Conservation (phyloP, 768 basidiomycete species). For the Lenzites betulinus region DNA sequence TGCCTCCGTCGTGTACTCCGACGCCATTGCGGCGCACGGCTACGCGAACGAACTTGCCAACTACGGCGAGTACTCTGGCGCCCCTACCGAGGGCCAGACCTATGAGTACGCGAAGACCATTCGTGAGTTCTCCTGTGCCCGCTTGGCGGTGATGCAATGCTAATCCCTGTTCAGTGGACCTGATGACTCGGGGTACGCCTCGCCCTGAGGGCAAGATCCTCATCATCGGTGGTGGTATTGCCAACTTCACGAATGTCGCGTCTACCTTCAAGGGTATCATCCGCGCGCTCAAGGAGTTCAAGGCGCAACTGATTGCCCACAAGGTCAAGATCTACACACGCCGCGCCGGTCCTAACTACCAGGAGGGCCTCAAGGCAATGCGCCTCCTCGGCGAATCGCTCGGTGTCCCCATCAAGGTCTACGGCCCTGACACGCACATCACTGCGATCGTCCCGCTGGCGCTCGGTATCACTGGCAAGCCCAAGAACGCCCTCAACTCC, state of each 20-base stretch:
- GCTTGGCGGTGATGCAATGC: background rate
- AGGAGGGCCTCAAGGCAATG: slow-evolving; percentile 99
- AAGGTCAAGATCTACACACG: slow-evolving; percentile 95
- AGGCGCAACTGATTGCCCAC: slow-evolving; percentile 78
- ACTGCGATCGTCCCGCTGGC: slow-evolving; percentile 98
- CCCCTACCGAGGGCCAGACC: slow-evolving; percentile 96
- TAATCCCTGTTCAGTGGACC: slow-evolving; percentile 59
- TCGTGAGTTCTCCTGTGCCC: slow-evolving; percentile 47
- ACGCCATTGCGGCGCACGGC: slow-evolving; percentile 88
- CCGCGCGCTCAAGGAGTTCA: slow-evolving; percentile 92
- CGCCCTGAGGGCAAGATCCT: slow-evolving; percentile 92
- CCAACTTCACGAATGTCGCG: slow-evolving; percentile 99
- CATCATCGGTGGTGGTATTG: slow-evolving; percentile 99
- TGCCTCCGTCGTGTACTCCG: slow-evolving; percentile 68
- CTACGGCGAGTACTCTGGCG: slow-evolving; percentile 99
- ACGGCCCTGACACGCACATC: slow-evolving; percentile 98
- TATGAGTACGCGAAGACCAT: slow-evolving; percentile 99
- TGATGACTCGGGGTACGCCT: slow-evolving; percentile 89
- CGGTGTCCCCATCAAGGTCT: slow-evolving; percentile 95
- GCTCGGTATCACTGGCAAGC: slow-evolving; percentile 76
- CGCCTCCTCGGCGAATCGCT: slow-evolving; percentile 94
- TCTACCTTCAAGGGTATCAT: slow-evolving; percentile 99
- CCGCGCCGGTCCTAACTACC: slow-evolving; percentile 99
- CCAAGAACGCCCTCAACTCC: slow-evolving; percentile 37
- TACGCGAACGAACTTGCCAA: slow-evolving; percentile 98